Evolutionary conservation across 768 basidiomycete species (phyloP).

Genomic region (Suillus bovinus): DNA sequence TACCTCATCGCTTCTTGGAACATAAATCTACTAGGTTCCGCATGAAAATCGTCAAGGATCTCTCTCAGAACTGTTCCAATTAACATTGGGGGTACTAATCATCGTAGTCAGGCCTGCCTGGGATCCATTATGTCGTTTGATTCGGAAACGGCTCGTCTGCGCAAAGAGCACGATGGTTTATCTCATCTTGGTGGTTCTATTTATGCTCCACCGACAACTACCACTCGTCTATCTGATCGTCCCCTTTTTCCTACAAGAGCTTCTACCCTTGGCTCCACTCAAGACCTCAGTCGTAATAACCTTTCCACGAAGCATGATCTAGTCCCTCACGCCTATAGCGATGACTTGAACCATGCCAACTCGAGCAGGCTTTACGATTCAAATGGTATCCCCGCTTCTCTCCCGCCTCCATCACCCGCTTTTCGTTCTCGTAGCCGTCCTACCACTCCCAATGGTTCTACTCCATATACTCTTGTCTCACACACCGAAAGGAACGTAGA

Average conservation of each 20-base stretch:
- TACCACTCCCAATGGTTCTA: constrained; percentile 55
- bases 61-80: constrained; percentile 14
- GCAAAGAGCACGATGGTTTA: constrained; percentile 23
- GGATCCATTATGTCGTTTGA: constrained; percentile 30
- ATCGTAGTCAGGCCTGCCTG: constrained; percentile 10
- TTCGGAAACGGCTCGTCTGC: constrained; percentile 28
- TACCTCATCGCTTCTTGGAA: constrained; percentile 6
- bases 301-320: constrained; percentile 36
- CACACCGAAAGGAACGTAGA: constrained; percentile 56
- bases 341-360: constrained; percentile 60
- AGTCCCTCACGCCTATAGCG: constrained; percentile 59
- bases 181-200: constrained; percentile 24
- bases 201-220: constrained; percentile 37
- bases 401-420: constrained; percentile 45
- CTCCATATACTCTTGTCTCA: constrained; percentile 47
- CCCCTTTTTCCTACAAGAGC: constrained; percentile 60
- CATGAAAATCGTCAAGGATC: constrained; percentile 19
- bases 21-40: constrained; percentile 14
- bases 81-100: constrained; percentile 12
- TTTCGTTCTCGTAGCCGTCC: constrained; percentile 59
- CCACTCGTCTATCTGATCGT: constrained; percentile 49
- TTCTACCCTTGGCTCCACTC: constrained; percentile 56
- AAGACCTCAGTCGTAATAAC: constrained; percentile 53
- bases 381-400: constrained; percentile 21
- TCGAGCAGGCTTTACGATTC: constrained; percentile 17